Evolutionary conservation across 129 eudicot genomes (phyloP), one percentile per base, ranked within the genome.

Genomic region (Erigeron canadensis): DNA sequence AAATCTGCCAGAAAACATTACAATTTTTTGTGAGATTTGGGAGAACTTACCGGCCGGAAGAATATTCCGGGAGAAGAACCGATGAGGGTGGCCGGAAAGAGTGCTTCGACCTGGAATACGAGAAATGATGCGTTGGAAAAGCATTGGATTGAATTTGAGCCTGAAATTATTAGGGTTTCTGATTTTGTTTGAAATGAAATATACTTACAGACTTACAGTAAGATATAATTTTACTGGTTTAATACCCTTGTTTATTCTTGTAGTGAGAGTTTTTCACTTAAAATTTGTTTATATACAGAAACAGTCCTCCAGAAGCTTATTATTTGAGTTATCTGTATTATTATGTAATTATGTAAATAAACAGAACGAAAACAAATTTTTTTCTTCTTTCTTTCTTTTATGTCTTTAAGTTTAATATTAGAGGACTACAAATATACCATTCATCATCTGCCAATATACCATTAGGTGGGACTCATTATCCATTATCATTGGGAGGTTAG

Each of bases 1-100:
- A 65, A 67, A 28, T 63, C 69, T 60, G 70, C 76, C 81, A 21
- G 81, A 48, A 19, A 77, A 69, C 45, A 77, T 18, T 66, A 56
- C 60, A 57, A 67, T 21, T 75, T 67, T 75, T 56, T 57, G 80
- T 66, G 60, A 48, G 59, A 63, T 65, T 53, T 63, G 73, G 60
- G 16, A 43, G 63, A n/a, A 66, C 53, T 16, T 55, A 21, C 4
- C 53, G 50, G 62, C 53, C 0, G 63, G 62, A 69, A 9, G 10
- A 51, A 12, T 5, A 69, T 16, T 57, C 23, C n/a, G 53, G 42
- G 8, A 10, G 15, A 12, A 37, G 22, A 43, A 12, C 57, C 28
- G 42, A 54, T 22, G 75, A 59, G 19, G 7, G 6, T 72, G 51
- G 54, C 78, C 78, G 23, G 48, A 19, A 11, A 72, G 45, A 67